Base-by-base conservation (phyloP, 139 green algal genomes). In the Ulvella scutata region DNA sequence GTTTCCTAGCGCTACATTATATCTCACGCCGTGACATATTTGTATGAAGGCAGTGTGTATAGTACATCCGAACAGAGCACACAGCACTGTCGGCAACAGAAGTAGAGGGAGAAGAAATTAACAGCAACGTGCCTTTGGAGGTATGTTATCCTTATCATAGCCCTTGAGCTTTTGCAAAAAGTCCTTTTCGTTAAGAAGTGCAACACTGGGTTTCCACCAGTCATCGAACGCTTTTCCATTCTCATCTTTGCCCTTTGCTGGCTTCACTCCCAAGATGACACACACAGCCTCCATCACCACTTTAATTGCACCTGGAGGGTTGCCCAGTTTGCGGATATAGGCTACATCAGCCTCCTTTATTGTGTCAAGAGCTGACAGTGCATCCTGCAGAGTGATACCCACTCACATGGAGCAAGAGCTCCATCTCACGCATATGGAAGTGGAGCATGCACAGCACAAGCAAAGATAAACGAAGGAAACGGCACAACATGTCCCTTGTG, bases 321-420 rank as follows among this genome's bases (percentile, higher is more conserved):
- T 94, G 72, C 75, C 79, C 34, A 94, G 84, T 37, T 82, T 82
- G 61, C 81, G 81, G 43, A 88, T 81, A 74, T 89, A 85, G 37
- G 61, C 85, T 77, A 94, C 92, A 79, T 94, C 89, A 20, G 86
- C 84, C 78, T 90, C 85, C 74, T 92, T 92, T 61, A 94, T 92
- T 34, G 88, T 92, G 83, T 94, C 88, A 39, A 94, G 78, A 4
- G 89, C 89, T 21, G 88, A 77, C 35, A 92, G 78, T 4, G 88
- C 88, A 37, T 89, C 85, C n/a, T 93, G 83, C n/a, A n/a, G n/a
- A n/a, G n/a, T n/a, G n/a, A n/a, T n/a, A n/a, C n/a, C n/a, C n/a
- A n/a, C n/a, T n/a, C n/a, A n/a, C n/a, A n/a, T n/a, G n/a, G n/a
- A n/a, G n/a, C n/a, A n/a, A n/a, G n/a, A n/a, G n/a, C n/a, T n/a